Evolutionary conservation across 2,329 filamentous ascomycete species (phyloP).

Genomic region (Iodosphaeria phyllophila): DNA sequence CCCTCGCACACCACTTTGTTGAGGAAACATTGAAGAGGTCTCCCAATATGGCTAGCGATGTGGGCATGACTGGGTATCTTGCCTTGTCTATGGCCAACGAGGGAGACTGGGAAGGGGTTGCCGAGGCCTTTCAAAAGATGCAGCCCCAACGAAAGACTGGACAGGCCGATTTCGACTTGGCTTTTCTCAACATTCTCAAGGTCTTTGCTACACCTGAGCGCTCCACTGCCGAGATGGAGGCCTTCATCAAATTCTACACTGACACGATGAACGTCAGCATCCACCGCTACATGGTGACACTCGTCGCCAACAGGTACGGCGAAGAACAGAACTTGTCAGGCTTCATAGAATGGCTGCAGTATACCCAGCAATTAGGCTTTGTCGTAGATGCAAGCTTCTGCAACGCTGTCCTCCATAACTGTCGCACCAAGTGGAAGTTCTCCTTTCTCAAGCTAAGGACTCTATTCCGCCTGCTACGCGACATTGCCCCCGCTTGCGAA

Average conservation of each 20-base stretch:
- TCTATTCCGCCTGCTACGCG: slow-evolving; percentile 15
- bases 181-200: slow-evolving; percentile 20
- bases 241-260: slow-evolving; percentile 19
- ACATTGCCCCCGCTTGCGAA: slow-evolving; percentile 13
- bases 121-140: slow-evolving; percentile 13
- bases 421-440: slow-evolving; percentile 18
- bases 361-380: slow-evolving; percentile 18
- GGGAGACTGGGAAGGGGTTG: slow-evolving; percentile 22
- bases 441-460: slow-evolving; percentile 15
- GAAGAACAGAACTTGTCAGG: slow-evolving; percentile 17
- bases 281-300: slow-evolving; percentile 17
- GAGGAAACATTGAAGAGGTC: slow-evolving; percentile 9
- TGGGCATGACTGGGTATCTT: slow-evolving; percentile 17
- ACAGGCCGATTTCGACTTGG: slow-evolving; percentile 10
- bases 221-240: slow-evolving; percentile 19
- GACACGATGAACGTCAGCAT: slow-evolving; percentile 16
- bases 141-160: slow-evolving; percentile 2
- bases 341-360: slow-evolving; percentile 21
- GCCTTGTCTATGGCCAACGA: slow-evolving; percentile 16
- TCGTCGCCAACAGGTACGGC: slow-evolving; percentile 24
- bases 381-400: slow-evolving; percentile 17
- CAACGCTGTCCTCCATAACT: slow-evolving; percentile 20
- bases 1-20: slow-evolving; percentile 13
- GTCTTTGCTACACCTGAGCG: slow-evolving; percentile 19
- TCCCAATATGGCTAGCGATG: slow-evolving; percentile 11